A percentile compares a stretch with the other conserved stretches of the same genome.
These are phyloP conservation scores for Alternaria infectoria DNA, from an alignment of 2,329 filamentous ascomycete genomes.

Conservation along the genomic window DNA sequence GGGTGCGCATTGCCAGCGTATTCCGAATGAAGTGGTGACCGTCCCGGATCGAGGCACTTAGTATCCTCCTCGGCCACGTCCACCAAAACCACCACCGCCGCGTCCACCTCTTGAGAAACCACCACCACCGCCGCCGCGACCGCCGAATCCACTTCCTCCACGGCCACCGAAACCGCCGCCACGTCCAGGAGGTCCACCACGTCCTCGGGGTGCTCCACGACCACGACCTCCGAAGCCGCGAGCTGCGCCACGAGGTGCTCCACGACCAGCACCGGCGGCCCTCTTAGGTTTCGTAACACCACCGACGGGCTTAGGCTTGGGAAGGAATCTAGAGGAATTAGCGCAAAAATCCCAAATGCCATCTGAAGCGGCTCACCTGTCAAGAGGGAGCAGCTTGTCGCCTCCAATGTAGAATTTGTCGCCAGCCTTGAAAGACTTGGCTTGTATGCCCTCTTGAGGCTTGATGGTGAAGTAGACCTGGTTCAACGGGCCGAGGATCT, in stretches of 20 bases:
- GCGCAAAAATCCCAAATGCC: slow-evolving; percentile 6
- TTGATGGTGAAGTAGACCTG: slow-evolving; percentile 99
- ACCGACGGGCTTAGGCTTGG: slow-evolving; percentile 80
- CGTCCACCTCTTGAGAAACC: slow-evolving; percentile 16
- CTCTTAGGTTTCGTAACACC: slow-evolving; percentile 74
- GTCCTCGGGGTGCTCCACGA: slow-evolving; percentile 61
- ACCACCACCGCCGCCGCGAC: slow-evolving; percentile 54
- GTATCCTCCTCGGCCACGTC: slow-evolving; percentile 42
- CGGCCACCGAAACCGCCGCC: slow-evolving; percentile 46
- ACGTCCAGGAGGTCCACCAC: slow-evolving; percentile 47
- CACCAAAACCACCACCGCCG: slow-evolving; percentile 31
- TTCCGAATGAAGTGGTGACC: slow-evolving; percentile 10
- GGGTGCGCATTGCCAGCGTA: slow-evolving; percentile 17
- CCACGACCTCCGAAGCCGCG: slow-evolving; percentile 38
- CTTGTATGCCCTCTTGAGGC: slow-evolving; percentile 94
- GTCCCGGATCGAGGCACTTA: slow-evolving; percentile 21
- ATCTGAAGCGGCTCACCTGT: slow-evolving; percentile 63
- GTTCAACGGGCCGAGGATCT: slow-evolving; percentile 96
- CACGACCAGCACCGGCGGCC: slow-evolving; percentile 66
- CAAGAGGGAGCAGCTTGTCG: slow-evolving; percentile 92
- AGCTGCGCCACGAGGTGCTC: slow-evolving; percentile 56
- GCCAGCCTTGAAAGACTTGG: slow-evolving; percentile 90
- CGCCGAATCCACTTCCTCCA: slow-evolving; percentile 39
- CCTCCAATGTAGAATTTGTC: slow-evolving; percentile 97
- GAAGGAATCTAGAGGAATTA: slow-evolving; percentile 72